phyloP scores from a whole-genome alignment of 805 yeast species.

The Blastobotrys attinorum region DNA sequence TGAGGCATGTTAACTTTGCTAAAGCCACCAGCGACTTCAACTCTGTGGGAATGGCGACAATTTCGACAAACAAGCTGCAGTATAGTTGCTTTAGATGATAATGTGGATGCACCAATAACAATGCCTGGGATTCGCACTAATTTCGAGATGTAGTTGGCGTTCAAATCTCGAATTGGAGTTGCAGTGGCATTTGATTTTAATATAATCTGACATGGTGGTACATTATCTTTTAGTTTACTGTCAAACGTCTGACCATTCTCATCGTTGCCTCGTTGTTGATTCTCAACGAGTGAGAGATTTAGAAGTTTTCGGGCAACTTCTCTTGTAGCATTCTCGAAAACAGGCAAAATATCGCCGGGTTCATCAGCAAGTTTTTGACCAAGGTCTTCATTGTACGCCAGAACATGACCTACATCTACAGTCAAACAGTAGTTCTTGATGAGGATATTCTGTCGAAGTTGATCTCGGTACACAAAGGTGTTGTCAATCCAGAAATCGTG shows the following conservation, averaged over 20 bases:
- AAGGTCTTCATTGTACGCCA: conserved; percentile 81
- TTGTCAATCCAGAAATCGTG: conserved; percentile 79
- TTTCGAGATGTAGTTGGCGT: conserved; percentile 80
- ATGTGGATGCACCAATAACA: conserved; percentile 81
- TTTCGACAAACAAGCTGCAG: conserved; percentile 79
- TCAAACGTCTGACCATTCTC: conserved; percentile 29
- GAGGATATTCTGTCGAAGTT: conserved; percentile 76
- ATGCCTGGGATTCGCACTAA: conserved; percentile 90
- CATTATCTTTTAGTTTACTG: conserved; percentile 38
- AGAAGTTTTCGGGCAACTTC: conserved; percentile 68
- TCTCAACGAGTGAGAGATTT: conserved; percentile 16
- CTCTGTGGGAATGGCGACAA: conserved; percentile 71
- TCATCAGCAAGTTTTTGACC: conserved; percentile 78
- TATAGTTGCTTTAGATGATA: conserved; percentile 77
- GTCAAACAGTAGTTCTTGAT: conserved; percentile 64
- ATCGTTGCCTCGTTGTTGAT: conserved; percentile 6
- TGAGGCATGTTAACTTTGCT: conserved; percentile 64
- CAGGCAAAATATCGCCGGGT: conserved; percentile 80
- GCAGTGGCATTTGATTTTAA: conserved; percentile 64
- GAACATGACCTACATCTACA: conserved; percentile 76
- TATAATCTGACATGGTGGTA: conserved; percentile 81
- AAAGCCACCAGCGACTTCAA: conserved; percentile 58
- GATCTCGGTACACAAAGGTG: conserved; percentile 78
- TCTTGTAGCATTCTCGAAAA: conserved; percentile 55
- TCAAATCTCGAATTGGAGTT: conserved; percentile 70